phyloP scores from a whole-genome alignment of 1,284 basidiomycete species.

The Cutaneotrichosporon curvatum region DNA sequence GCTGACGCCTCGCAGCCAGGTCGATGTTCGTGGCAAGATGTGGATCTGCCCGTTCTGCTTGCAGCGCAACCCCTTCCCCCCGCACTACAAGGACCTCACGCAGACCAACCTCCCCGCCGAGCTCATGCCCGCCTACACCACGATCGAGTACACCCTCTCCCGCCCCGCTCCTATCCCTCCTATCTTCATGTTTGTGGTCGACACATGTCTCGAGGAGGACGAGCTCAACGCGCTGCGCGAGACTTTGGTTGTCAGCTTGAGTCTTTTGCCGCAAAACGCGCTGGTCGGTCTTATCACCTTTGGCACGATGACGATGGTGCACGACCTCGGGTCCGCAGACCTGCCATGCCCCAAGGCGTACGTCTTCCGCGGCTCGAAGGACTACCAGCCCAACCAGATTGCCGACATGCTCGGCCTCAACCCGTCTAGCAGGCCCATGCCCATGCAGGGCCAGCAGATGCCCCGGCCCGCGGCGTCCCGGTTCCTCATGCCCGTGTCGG shows the following conservation, averaged over 20 bases:
- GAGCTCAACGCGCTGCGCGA: slow-evolving; percentile 92
- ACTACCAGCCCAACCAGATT: slow-evolving; percentile 93
- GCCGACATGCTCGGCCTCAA: slow-evolving; percentile 94
- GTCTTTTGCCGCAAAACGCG: slow-evolving; percentile 84
- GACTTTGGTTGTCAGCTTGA: slow-evolving; percentile 85
- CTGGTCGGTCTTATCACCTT: slow-evolving; percentile 93
- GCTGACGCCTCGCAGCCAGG: slow-evolving; percentile 62
- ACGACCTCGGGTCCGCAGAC: slow-evolving; percentile 93
- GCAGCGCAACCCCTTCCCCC: slow-evolving; percentile 92
- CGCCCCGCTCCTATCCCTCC: slow-evolving; percentile 88
- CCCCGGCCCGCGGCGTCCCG: slow-evolving; percentile 73
- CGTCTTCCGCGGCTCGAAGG: slow-evolving; percentile 98
- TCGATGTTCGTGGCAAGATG: slow-evolving; percentile 95
- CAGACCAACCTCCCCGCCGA: slow-evolving; percentile 95
- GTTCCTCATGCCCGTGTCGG: slow-evolving; percentile 87
- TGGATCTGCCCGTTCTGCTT: slow-evolving; percentile 99
- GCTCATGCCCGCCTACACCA: slow-evolving; percentile 95
- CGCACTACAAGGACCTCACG: slow-evolving; percentile 98
- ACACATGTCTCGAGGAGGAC: slow-evolving; percentile 93
- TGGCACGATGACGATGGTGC: slow-evolving; percentile 98
- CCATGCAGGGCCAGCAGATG: slow-evolving; percentile 67
- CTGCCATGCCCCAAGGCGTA: slow-evolving; percentile 82
- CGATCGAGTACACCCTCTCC: slow-evolving; percentile 95
- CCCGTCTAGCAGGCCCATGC: slow-evolving; percentile 49
- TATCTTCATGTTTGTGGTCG: slow-evolving; percentile 93